Evolutionary conservation across 2,329 filamentous ascomycete species (phyloP), one percentile per base, ranked within the genome.

Genomic region (Talaromyces verruculosus): DNA sequence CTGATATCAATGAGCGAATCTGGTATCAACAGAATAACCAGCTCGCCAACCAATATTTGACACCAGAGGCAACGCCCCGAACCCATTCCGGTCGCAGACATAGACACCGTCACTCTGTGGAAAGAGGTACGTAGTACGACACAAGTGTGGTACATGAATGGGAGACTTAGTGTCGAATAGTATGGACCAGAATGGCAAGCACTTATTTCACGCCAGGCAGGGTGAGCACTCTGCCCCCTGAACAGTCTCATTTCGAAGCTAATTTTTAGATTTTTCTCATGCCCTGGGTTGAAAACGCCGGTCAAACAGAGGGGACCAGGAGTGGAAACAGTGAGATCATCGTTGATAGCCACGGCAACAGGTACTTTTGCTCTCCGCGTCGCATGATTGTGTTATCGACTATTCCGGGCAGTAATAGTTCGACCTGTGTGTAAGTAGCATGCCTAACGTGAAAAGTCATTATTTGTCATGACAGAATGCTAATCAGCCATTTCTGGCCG

Each of bases 401-500:
- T 22, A 28, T 13, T 2, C 62, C 51, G 5, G 62, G 51, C 6
- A 15, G 43, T n/a, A 59, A 47, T 17, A 64, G 71, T 61, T 73
- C 70, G 25, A 77, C 71, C 70, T 79, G 75, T 55, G 67, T 79
- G 76, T 78, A 73, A 69, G 75, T 69, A 5, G 8, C 33, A 57
- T 25, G n/a, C 10, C 49, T 17, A 25, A 11, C 17, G 17, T 17
- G 8, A 8, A 55, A 19, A 5, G 1, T 35, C 51, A 49, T 33
- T 10, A 22, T 8, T 2, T 43, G 3, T 7, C 15, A 19, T 13
- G 15, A 8, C 5, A 8, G 10, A 19, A 5, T 13, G 22, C 60
- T 61, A 25, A 62, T 28, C 5, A 35, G 22, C n/a, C 39, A 22
- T 3, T 22, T 51, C 35, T n/a, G 30, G 65, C 15, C 60, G 25